Evolutionary conservation across 305 asterid species (phyloP), one percentile per base, ranked within the genome.

Genomic region (Fraxinus latifolia): DNA sequence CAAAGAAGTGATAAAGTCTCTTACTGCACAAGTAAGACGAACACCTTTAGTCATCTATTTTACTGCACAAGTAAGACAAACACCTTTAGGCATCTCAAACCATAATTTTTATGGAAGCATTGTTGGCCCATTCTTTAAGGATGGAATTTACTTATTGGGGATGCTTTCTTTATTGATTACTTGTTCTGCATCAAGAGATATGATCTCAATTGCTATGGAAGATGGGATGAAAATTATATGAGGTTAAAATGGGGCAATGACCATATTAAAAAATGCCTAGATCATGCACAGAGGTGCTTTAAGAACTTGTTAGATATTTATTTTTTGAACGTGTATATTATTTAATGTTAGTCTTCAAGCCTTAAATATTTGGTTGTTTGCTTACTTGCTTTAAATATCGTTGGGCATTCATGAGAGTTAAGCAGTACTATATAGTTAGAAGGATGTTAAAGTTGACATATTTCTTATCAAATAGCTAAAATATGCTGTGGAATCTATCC

Each of bases 1-100:
- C 17, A 94, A 94, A 90, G 97, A 94, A 91, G 98, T 93, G 84
- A 94, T 94, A 85, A 94, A 92, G 88, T 92, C 97, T 37, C 95
- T 94, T 33, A 93, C 97, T 78, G 91, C 96, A 84, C 97, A 94
- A 47, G 58, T 47, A 47, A 47, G 53, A 42, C 53, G 11, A 47
- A 47, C 58, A 44, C 81, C 25, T 79, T 17, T 76, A 78, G 32
- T 55, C 81, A 74, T 84, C 80, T 36, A 67, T 55, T 55, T 36
- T 36, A 36, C 42, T 36, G 42, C 42, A 36, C 42, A 36, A 36
- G 8, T 36, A 36, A 36, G 42, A 36, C 42, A 6, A 36, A 36
- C 42, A 82, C 80, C 23, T 79, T n/a, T 74, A 77, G 37, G 37
- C 67, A 37, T 75, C 60, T 79, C 76, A 70, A 44, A 73, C 34